Conservation (phyloP, 441 rosid genomes). For the Euphorbia celastroides region DNA sequence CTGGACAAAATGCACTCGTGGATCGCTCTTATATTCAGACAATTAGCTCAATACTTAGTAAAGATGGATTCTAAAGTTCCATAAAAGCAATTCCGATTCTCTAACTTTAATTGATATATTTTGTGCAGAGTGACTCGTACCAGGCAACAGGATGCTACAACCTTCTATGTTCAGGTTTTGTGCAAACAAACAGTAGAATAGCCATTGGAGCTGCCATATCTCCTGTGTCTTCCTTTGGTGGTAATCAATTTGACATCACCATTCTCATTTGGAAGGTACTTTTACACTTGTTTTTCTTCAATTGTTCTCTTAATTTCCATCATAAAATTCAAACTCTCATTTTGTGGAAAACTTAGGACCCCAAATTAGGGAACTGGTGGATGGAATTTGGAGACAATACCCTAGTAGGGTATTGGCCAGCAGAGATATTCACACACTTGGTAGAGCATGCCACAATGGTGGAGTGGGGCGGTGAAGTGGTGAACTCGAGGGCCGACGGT, state of each 20-base stretch:
- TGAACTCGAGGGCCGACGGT: slow-evolving; percentile 80
- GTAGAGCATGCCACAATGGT: slow-evolving; percentile 89
- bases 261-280: slow-evolving; percentile 93
- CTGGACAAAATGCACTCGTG: too few species aligned
- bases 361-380: slow-evolving; percentile 97
- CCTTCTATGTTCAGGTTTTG: slow-evolving; percentile 87
- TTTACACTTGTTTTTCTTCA: not conserved
- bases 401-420: slow-evolving; percentile 93
- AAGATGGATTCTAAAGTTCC: too few species aligned
- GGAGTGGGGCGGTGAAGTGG: slow-evolving; percentile 99
- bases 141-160: slow-evolving; percentile 98
- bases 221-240: slow-evolving; percentile 66
- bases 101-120: not conserved
- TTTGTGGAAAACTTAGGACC: slow-evolving; percentile 46
- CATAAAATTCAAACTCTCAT: not conserved
- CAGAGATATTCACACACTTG: slow-evolving; percentile 83
- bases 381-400: slow-evolving; percentile 83
- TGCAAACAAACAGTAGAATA: slow-evolving; percentile 79
- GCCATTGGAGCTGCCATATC: slow-evolving; percentile 98
- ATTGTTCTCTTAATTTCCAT: not conserved
- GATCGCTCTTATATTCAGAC: too few species aligned
- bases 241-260: slow-evolving; percentile 77
- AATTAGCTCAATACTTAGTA: too few species aligned
- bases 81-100: not conserved
- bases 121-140: slow-evolving; percentile 82